Base-by-base conservation (phyloP, 331 rosid species). In the Prunus yedoensis region DNA sequence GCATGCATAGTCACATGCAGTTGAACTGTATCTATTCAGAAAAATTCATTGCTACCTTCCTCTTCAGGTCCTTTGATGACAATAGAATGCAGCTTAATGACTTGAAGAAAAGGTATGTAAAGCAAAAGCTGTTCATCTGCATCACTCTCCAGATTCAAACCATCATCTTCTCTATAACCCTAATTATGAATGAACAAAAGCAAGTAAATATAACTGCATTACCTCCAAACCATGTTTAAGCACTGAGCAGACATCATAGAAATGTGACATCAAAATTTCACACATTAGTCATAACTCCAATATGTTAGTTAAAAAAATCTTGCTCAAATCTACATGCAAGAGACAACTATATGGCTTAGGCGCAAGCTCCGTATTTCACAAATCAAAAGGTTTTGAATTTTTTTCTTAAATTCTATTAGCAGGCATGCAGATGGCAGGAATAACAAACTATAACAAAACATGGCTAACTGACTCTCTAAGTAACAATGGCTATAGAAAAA, bases 71-170 rank as follows among this genome's bases (percentile, higher is more conserved):
- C 99, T 71, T 74, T 82, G 82, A 95, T 46, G 79, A 73, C 82
- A 71, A 92, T 20, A 51, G 99, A 85, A 68, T 89, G 85, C 74
- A 95, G 87, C 77, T 95, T 95, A 63, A 95, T 75, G 11, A 95
- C 97, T 92, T 92, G 97, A 38, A 78, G 87, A 66, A 95, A 95
- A 57, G 99, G 97, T 70, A 95, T 80, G 78, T 92, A 95, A 71
- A 95, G 83, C 88, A 95, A 82, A 85, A 95, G 92, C 83, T 92
- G 99, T 83, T 95, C 99, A 78, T 95, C 99, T 0, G 99, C 97
- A 83, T 92, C 99, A 80, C 99, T 95, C 85, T 92, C 96, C 78
- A 95, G 83, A 88, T 82, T 88, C 89, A 95, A 89, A 73, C 92
- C 90, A 49, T 95, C 99, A 78, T 95, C 93, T 66, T 95, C 97